A percentile compares a stretch with the other conserved stretches of the same genome.
Conservation (phyloP, 1,284 basidiomycete genomes). For the Melampsora americana region DNA sequence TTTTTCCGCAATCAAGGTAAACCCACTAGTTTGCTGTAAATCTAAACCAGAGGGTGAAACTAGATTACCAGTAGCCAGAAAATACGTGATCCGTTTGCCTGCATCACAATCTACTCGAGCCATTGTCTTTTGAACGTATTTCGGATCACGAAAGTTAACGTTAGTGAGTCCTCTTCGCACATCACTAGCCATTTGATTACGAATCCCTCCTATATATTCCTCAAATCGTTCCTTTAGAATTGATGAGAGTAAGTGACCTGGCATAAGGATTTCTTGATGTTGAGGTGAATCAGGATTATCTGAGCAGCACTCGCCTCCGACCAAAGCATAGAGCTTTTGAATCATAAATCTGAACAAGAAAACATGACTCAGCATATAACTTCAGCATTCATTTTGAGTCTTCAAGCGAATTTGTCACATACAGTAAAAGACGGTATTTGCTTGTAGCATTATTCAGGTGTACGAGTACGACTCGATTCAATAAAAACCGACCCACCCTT, state of each 20-base stretch:
- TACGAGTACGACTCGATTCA: constrained; percentile 83
- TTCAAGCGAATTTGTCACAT: constrained; percentile 55
- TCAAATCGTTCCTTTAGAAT: constrained; percentile 97
- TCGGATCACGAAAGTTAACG: constrained; percentile 80
- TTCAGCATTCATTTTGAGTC: no score
- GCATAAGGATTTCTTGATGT: constrained; percentile 94
- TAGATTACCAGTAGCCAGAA: constrained; percentile 95
- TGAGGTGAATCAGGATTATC: constrained; percentile 99
- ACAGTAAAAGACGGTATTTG: constrained; percentile 96
- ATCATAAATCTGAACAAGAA: constrained; percentile 76
- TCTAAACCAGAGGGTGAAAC: constrained; percentile 93
- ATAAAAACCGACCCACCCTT: constrained; percentile 75
- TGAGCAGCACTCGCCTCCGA: constrained; percentile 82
- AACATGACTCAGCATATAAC: no score
- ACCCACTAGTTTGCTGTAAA: constrained; percentile 92
- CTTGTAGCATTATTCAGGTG: constrained; percentile 86
- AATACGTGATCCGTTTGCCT: constrained; percentile 83
- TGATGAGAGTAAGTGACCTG: constrained; percentile 89
- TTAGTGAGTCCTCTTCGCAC: constrained; percentile 68
- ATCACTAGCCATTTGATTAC: constrained; percentile 70
- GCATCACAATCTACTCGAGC: constrained; percentile 84
- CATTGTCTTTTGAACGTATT: constrained; percentile 76
- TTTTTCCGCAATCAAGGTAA: constrained; percentile 98
- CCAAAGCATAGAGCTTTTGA: constrained; percentile 87
- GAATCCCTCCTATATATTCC: constrained; percentile 76